A percentile compares a stretch with the other conserved stretches of the same genome.
phyloP scores from a whole-genome alignment of 2,329 filamentous ascomycete species.

The Alternaria sp. region DNA sequence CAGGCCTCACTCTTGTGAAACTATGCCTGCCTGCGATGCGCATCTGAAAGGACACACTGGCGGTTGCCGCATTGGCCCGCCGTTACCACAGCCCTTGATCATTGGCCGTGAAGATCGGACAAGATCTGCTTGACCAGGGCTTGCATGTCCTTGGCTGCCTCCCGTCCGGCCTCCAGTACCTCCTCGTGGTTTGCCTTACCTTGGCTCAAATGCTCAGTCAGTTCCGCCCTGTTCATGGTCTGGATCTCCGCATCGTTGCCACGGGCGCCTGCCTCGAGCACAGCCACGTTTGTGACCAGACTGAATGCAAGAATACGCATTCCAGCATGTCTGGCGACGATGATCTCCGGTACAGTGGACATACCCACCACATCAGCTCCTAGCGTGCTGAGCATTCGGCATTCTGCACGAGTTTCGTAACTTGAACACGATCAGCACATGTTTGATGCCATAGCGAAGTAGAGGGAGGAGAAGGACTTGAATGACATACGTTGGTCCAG shows the following conservation, averaged over 20 bases:
- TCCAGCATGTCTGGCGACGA: slow-evolving; percentile 69
- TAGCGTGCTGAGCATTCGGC: slow-evolving; percentile 64
- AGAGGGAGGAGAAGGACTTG: slow-evolving; percentile 2
- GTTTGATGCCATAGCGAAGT: background rate
- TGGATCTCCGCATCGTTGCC: slow-evolving; percentile 64
- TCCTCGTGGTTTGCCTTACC: slow-evolving; percentile 70
- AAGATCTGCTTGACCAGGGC: slow-evolving; percentile 56
- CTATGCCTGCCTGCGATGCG: background rate
- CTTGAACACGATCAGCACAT: slow-evolving; percentile 40
- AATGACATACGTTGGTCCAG: slow-evolving; percentile 62
- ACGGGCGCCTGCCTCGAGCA: slow-evolving; percentile 63
- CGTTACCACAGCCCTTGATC: background rate
- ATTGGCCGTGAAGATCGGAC: slow-evolving; percentile 45
- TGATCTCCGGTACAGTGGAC: slow-evolving; percentile 73
- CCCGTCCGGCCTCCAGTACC: slow-evolving; percentile 66
- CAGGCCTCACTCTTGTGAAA: background rate
- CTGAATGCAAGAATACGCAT: slow-evolving; percentile 69
- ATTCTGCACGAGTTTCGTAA: slow-evolving; percentile 71
- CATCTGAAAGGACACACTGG: background rate
- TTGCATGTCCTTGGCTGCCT: slow-evolving; percentile 69
- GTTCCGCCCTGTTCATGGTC: slow-evolving; percentile 55
- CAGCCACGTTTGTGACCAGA: slow-evolving; percentile 69
- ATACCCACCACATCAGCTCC: slow-evolving; percentile 75
- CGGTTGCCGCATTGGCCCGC: background rate
- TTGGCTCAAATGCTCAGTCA: slow-evolving; percentile 62